Evolutionary conservation across 257 asterid genomes (phyloP).

Genomic region (Avicennia marina): DNA sequence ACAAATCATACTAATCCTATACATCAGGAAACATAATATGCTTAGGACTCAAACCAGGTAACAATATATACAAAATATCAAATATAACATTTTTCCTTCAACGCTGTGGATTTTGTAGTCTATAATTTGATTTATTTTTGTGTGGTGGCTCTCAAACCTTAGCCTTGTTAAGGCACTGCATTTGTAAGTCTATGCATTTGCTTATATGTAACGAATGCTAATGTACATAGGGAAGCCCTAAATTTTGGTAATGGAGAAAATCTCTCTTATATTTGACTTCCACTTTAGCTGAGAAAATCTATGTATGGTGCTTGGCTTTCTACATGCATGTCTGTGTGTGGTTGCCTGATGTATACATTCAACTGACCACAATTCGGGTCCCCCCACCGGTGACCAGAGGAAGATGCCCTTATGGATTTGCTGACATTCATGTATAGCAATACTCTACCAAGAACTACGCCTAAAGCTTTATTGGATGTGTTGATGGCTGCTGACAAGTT

Average conservation of each 20-base stretch:
- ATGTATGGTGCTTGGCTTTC: neutral
- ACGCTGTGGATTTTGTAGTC: neutral
- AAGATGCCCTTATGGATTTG: constrained; percentile 82
- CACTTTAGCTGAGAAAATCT: neutral
- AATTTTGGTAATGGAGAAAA: neutral
- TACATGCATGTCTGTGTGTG: too few relatives aligned
- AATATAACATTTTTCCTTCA: too few relatives aligned
- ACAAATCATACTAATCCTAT: too few relatives aligned
- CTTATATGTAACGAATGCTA: too few relatives aligned
- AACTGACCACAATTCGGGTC: constrained; percentile 12
- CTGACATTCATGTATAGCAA: constrained; percentile 77
- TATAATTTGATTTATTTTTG: too few relatives aligned
- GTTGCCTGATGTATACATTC: constrained; percentile 1
- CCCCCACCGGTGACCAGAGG: constrained; percentile 55
- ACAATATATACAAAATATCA: too few relatives aligned
- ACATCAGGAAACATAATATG: too few relatives aligned
- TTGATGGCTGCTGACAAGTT: constrained; percentile 89
- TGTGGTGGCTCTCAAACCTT: too few relatives aligned
- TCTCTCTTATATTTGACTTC: neutral
- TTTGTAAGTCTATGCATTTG: too few relatives aligned
- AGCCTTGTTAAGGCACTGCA: too few relatives aligned
- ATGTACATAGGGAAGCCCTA: neutral
- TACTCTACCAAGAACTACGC: constrained; percentile 48
- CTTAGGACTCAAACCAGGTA: too few relatives aligned
- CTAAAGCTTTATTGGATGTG: constrained; percentile 68